phyloP scores from a whole-genome alignment of 2,329 filamentous ascomycete species.

The Arachnomyces sp. region DNA sequence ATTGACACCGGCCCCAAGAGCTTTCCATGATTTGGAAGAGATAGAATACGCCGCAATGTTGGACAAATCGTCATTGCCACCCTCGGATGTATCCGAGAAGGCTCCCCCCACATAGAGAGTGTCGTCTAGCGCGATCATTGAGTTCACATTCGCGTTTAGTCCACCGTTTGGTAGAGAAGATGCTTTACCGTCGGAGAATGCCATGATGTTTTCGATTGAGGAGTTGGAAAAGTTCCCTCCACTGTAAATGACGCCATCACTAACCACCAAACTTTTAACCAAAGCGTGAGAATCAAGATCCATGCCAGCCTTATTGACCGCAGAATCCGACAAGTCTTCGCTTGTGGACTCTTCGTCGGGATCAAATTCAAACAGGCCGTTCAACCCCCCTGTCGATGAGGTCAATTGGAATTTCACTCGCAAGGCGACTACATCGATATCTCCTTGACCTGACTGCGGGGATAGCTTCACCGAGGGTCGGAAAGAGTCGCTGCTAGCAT shows the following conservation, averaged over 20 bases:
- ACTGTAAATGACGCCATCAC: conserved; percentile 61
- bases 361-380: conserved; percentile 85
- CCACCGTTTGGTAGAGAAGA: conserved; percentile 61
- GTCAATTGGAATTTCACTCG: conserved; percentile 64
- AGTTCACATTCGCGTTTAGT: conserved; percentile 69
- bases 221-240: conserved; percentile 75
- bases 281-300: conserved; percentile 60
- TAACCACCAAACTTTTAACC: conserved; percentile 61
- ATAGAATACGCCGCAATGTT: conserved; percentile 72
- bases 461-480: conserved; percentile 71
- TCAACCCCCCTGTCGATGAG: conserved; percentile 66
- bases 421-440: conserved; percentile 80
- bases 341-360: conserved; percentile 54
- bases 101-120: conserved; percentile 73
- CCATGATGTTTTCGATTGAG: conserved; percentile 67
- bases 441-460: conserved; percentile 53
- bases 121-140: conserved; percentile 60
- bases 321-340: conserved; percentile 59
- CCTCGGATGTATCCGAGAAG: conserved; percentile 66
- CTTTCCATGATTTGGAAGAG: conserved; percentile 60
- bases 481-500: conserved; percentile 65
- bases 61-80: conserved; percentile 57
- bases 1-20: conserved; percentile 79
- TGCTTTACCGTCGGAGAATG: conserved; percentile 57
- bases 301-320: conserved; percentile 68